Evolutionary conservation across 306 rosid species (phyloP), one percentile per base, ranked within the genome.

Genomic region (Bauhinia variegata): DNA sequence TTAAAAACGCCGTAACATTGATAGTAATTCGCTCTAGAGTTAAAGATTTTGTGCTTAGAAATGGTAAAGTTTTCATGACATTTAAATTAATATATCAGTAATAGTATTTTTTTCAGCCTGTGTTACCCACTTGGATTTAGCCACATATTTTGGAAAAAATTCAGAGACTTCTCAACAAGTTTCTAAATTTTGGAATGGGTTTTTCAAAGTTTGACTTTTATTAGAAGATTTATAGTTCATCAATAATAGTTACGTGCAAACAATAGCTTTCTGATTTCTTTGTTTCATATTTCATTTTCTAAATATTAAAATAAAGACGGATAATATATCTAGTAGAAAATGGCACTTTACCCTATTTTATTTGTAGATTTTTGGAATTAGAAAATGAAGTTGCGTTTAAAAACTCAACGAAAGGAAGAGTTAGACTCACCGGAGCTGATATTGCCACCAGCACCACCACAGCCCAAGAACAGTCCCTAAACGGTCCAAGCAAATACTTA

Each of bases 381-480:
- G 54, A 71, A 19, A 65, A 59, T 28, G 15, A 51, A 19, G 53
- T 13, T 31, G 43, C 50, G 54, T 38, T 72, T 49, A 1, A 7
- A 68, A 74, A 31, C 59, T 13, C 10, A 50, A 60, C 0, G 12
- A 53, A n/a, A 68, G 14, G 12, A 69, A 34, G 8, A 31, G 13
- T n/a, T 42, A 47, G 37, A 72, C 84, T 83, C 73, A 87, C 97
- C 92, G 2, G 96, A 79, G 72, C 96, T 92, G 75, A 84, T 67
- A 75, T 77, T 87, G 65, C 85, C 85, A 50, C 85, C 83, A 16
- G 85, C 87, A 71, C 82, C 83, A 50, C 86, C 87, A 71, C 85
- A 73, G 46, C 91, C 95, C 61, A 85, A 50, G 68, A 89, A 75
- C 58, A 86, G 34, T 30, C 98, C 98, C 98, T 92, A 60, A 42